These are phyloP conservation scores for Stylonectria norvegica DNA, from an alignment of 2,329 filamentous ascomycete species.

Conservation along the genomic window DNA sequence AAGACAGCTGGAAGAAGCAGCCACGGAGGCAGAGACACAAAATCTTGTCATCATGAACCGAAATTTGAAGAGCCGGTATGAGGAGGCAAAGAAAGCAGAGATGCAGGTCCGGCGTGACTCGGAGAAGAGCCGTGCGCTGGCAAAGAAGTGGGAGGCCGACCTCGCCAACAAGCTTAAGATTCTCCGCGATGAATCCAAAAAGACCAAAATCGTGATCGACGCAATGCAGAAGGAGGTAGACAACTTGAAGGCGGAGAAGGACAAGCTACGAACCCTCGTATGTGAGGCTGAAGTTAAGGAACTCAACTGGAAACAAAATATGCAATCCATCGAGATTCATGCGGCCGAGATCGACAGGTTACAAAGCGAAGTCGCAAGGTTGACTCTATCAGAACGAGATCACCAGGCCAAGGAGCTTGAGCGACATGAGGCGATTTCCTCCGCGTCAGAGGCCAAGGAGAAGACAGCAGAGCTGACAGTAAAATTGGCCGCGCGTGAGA, in stretches of 20 bases:
- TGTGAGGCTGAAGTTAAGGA: slow-evolving; percentile 68
- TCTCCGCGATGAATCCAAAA: slow-evolving; percentile 68
- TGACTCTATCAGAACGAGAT: slow-evolving; percentile 60
- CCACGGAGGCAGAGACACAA: slow-evolving; percentile 77
- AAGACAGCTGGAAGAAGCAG: slow-evolving; percentile 71
- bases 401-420: slow-evolving; percentile 63
- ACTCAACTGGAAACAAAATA: slow-evolving; percentile 58
- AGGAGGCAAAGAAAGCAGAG: slow-evolving; percentile 69
- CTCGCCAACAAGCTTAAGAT: slow-evolving; percentile 62
- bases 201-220: slow-evolving; percentile 56
- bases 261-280: slow-evolving; percentile 62
- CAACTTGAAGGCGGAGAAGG: slow-evolving; percentile 55
- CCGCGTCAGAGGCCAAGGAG: slow-evolving; percentile 56
- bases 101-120: slow-evolving; percentile 68
- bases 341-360: slow-evolving; percentile 59
- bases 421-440: slow-evolving; percentile 53
- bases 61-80: slow-evolving; percentile 66
- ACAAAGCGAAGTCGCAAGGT: slow-evolving; percentile 54
- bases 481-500: slow-evolving; percentile 51
- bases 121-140: slow-evolving; percentile 66
- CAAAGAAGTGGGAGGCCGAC: slow-evolving; percentile 75
- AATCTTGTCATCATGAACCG: slow-evolving; percentile 76
- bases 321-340: slow-evolving; percentile 60
- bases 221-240: slow-evolving; percentile 56
- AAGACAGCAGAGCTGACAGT: slow-evolving; percentile 57